Conservation (phyloP, 805 yeast genomes). For the Saccharomyces paradoxus region DNA sequence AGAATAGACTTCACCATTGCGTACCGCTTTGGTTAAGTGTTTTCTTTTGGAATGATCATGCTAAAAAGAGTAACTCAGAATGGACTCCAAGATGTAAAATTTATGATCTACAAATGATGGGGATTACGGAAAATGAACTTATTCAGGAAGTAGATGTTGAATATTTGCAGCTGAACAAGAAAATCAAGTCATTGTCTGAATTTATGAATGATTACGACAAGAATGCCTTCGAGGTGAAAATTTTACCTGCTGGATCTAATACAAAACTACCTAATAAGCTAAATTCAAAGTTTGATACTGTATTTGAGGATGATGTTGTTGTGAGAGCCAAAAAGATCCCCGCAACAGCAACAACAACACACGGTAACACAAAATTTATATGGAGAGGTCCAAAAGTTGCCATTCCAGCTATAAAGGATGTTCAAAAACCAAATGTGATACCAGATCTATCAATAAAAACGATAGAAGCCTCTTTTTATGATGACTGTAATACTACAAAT, state of each 20-base stretch:
- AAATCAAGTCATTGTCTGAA: slow-evolving; percentile 39
- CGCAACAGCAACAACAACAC: neutral
- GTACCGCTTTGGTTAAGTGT: slow-evolving; percentile 95
- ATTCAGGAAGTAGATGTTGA: slow-evolving; percentile 56
- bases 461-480: neutral
- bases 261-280: neutral
- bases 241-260: neutral
- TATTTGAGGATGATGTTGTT: neutral
- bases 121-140: slow-evolving; percentile 85
- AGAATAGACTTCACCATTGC: slow-evolving; percentile 52
- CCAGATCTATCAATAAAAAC: slow-evolving; percentile 14
- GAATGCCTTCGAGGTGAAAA: slow-evolving; percentile 36
- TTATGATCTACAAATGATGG: slow-evolving; percentile 97
- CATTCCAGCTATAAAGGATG: slow-evolving; percentile 18
- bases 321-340: neutral
- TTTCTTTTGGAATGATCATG: slow-evolving; percentile 70
- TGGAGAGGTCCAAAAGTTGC: slow-evolving; percentile 26
- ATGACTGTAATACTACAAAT: neutral
- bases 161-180: slow-evolving; percentile 36
- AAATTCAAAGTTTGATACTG: neutral
- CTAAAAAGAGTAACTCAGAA: slow-evolving; percentile 34
- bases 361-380: slow-evolving; percentile 8
- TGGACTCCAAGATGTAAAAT: slow-evolving; percentile 96
- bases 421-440: slow-evolving; percentile 18
- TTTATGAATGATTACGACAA: slow-evolving; percentile 65